phyloP scores from a whole-genome alignment of 257 asterid species.

The Mentha longifolia region DNA sequence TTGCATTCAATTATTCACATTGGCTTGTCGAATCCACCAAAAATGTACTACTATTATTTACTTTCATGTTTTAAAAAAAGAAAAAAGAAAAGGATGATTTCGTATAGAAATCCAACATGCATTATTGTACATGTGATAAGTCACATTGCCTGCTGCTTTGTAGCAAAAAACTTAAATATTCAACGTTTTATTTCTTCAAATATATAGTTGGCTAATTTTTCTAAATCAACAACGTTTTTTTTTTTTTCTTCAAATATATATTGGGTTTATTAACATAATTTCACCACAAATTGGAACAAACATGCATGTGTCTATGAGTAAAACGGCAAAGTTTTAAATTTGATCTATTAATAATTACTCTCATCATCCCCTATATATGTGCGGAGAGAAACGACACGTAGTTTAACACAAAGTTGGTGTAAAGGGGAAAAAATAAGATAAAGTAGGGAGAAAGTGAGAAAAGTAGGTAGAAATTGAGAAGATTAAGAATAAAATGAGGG shows the following conservation, averaged over 20 bases:
- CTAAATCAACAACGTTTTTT: background rate
- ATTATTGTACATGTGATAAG: conserved; percentile 10
- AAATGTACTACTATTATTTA: background rate
- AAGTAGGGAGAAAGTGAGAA: too few species aligned
- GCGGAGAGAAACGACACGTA: too few species aligned
- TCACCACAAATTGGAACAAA: background rate
- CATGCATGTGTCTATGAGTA: too few species aligned
- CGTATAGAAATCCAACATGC: background rate
- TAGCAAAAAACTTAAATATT: background rate
- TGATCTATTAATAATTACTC: too few species aligned
- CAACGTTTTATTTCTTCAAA: conserved; percentile 1
- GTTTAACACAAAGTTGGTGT: too few species aligned
- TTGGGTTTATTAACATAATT: background rate
- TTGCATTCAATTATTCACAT: conserved; percentile 17
- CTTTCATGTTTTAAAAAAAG: conserved; percentile 2
- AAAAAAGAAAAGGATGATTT: background rate
- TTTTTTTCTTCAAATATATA: background rate
- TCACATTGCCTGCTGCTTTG: background rate
- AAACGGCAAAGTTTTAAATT: too few species aligned
- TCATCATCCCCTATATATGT: too few species aligned
- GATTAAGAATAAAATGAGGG: too few species aligned
- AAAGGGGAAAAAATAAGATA: too few species aligned
- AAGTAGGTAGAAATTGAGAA: too few species aligned
- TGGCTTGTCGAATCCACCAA: conserved; percentile 12
- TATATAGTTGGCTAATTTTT: background rate